Evolutionary conservation across 495 filamentous ascomycete genomes (phyloP).

Genomic region (Hyaloscypha finlandica): DNA sequence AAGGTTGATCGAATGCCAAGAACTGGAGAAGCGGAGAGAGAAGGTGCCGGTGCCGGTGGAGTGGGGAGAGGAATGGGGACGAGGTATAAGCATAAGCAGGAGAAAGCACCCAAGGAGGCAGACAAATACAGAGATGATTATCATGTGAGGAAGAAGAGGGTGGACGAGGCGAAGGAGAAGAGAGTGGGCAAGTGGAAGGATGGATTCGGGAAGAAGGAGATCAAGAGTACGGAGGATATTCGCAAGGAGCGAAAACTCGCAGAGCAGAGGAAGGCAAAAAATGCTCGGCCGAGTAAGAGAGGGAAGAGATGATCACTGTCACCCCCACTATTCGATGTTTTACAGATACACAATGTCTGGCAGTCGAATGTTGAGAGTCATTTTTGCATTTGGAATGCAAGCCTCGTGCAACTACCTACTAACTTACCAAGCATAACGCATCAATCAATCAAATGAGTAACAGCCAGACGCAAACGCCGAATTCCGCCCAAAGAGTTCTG

Average conservation of each 20-base stretch:
- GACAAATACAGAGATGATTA: slow-evolving; percentile 91
- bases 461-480: neutral
- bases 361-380: neutral
- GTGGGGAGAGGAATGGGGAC: slow-evolving; percentile 39
- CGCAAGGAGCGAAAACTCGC: slow-evolving; percentile 74
- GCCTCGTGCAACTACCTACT: neutral
- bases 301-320: slow-evolving; percentile 36
- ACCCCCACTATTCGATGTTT: neutral
- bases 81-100: slow-evolving; percentile 77
- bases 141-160: slow-evolving; percentile 85
- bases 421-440: neutral
- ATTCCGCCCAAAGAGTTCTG: slow-evolving; percentile 5
- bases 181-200: slow-evolving; percentile 70
- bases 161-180: slow-evolving; percentile 83
- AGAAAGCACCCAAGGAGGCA: slow-evolving; percentile 86
- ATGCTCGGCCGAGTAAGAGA: slow-evolving; percentile 76
- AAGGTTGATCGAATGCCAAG: slow-evolving; percentile 74
- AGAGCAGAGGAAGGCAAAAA: slow-evolving; percentile 82
- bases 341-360: slow-evolving; percentile 15
- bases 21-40: slow-evolving; percentile 76
- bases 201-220: slow-evolving; percentile 69
- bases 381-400: neutral
- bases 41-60: slow-evolving; percentile 35
- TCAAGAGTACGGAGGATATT: slow-evolving; percentile 82
- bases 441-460: neutral